A percentile compares a stretch with the other conserved stretches of the same genome.
Evolutionary conservation across 768 basidiomycete species (phyloP).

Genomic region (Cystobasidium onofrii): DNA sequence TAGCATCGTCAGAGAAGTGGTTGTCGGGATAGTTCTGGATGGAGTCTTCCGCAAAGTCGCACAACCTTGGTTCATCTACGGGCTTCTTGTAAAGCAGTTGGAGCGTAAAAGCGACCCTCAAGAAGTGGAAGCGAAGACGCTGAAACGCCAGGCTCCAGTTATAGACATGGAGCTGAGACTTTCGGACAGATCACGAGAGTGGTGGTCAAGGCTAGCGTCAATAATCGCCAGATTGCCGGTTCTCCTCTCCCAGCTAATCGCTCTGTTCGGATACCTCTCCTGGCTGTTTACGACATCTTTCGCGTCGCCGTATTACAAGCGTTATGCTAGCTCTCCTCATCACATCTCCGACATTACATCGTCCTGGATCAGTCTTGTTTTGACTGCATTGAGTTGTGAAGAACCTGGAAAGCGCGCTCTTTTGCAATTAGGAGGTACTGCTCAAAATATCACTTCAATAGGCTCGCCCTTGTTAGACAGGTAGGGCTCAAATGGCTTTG

Average conservation of each 20-base stretch:
- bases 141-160: not conserved
- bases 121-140: not conserved
- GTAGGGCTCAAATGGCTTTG: slow-evolving; percentile 5
- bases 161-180: not conserved
- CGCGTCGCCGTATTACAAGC: slow-evolving; percentile 41
- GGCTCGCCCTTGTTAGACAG: slow-evolving; percentile 18
- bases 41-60: slow-evolving; percentile 55
- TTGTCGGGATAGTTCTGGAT: slow-evolving; percentile 66
- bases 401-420: not conserved
- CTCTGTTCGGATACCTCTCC: slow-evolving; percentile 39
- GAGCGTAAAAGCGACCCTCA: slow-evolving; percentile 41
- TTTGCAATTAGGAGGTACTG: slow-evolving; percentile 3
- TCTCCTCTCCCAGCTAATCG: slow-evolving; percentile 26
- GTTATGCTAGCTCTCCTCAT: not conserved
- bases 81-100: slow-evolving; percentile 58
- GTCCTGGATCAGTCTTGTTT: not conserved
- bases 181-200: not conserved
- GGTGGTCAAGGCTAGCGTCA: not conserved
- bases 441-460: not conserved
- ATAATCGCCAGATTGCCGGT: slow-evolving; percentile 3
- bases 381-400: not conserved
- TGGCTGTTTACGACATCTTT: slow-evolving; percentile 42
- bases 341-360: not conserved
- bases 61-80: slow-evolving; percentile 86
- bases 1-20: slow-evolving; percentile 71